Evolutionary conservation across 805 yeast species (phyloP).

Genomic region (Teunomyces stri): DNA sequence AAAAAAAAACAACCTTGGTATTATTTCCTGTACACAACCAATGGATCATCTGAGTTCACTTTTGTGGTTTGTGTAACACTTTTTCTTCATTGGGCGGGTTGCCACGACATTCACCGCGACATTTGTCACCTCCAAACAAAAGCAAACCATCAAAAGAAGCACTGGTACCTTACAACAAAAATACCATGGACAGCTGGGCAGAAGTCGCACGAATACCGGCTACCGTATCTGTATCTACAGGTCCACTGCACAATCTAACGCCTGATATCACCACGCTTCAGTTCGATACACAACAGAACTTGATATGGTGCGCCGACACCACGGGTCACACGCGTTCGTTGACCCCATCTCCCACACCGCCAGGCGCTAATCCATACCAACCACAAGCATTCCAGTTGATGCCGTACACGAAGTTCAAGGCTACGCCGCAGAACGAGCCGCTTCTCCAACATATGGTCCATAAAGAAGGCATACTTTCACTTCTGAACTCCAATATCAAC

Average conservation of each 20-base stretch:
- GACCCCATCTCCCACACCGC: conserved; percentile 19
- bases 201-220: conserved; percentile 14
- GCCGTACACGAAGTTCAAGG: conserved; percentile 38
- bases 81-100: neutral
- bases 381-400: conserved; percentile 19
- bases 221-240: conserved; percentile 2
- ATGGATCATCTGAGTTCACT: too few relatives aligned
- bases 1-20: too few relatives aligned
- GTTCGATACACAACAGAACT: conserved; percentile 72
- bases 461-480: conserved; percentile 33
- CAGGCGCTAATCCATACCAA: conserved; percentile 16
- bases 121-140: neutral
- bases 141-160: neutral
- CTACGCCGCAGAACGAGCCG: conserved; percentile 19
- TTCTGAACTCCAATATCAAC: conserved; percentile 29
- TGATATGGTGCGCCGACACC: conserved; percentile 83
- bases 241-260: neutral
- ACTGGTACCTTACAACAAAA: neutral
- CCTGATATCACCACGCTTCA: conserved; percentile 24
- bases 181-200: conserved; percentile 14
- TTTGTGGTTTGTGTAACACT: neutral
- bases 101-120: neutral
- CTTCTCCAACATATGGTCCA: conserved; percentile 29
- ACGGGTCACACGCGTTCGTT: conserved; percentile 46
- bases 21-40: too few relatives aligned